Base-by-base conservation (phyloP, 257 asterid genomes). In the Haberlea rhodopensis region DNA sequence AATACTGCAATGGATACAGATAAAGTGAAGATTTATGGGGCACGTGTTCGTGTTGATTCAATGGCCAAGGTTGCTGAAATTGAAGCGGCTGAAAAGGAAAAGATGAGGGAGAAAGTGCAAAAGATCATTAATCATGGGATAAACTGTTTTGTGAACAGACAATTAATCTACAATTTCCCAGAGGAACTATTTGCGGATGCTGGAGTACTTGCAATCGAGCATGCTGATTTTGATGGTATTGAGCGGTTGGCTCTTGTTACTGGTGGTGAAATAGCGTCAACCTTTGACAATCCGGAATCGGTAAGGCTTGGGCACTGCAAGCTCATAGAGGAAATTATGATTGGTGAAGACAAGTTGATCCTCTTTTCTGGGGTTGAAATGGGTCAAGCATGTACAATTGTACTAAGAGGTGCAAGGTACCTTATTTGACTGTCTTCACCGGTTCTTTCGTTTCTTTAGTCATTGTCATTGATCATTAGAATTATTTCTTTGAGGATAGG, bases 1-100 rank as follows among this genome's bases (percentile, higher is more conserved):
- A 92, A 92, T 73, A 92, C 98, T 28, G 96, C 98, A 5, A 92
- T 92, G 98, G 98, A 92, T 70, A 89, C 98, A 5, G 98, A 92
- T 72, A 92, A 92, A 78, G 98, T 92, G 72, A 92, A 92, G 78
- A 92, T 92, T 52, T 92, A 87, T 57, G 98, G 98, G 40, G 97
- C 98, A 25, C 95, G 98, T 68, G 98, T 92, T 60, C 95, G 98
- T 19, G 98, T 92, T 76, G 98, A 92, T 79, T 92, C 98, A 8
- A 92, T 92, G 98, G 85, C 97, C 62, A 92, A 92, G 82, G 97
- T 89, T 62, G 97, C 96, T 62, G 45, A 34, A 10, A 34, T 34
- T 10, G 45, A 34, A 34, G 45, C 10, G 10, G 45, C 10, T 34
- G 45, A 34, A 34, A 34, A 34, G 10, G 10, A 34, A 34, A 34